A percentile compares a stretch with the other conserved stretches of the same genome.
Evolutionary conservation across 2,329 filamentous ascomycete genomes (phyloP).

Genomic region (Sclerotinia nivalis): DNA sequence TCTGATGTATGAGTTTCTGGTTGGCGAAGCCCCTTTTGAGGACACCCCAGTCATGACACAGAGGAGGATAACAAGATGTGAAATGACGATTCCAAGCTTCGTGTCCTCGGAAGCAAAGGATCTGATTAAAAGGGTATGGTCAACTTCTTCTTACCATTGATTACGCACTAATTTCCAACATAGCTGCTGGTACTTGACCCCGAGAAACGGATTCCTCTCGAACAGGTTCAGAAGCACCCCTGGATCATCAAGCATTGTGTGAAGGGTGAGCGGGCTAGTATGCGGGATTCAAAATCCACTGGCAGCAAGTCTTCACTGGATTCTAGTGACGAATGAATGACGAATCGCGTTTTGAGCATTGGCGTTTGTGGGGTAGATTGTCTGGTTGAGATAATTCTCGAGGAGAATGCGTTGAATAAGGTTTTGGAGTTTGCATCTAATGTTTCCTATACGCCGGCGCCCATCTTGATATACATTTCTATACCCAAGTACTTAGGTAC

Average conservation of each 20-base stretch:
- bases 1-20: conserved; percentile 92
- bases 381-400: conserved; percentile 7
- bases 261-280: conserved; percentile 46
- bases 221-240: conserved; percentile 84
- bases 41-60: conserved; percentile 95
- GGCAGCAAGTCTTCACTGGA: conserved; percentile 37
- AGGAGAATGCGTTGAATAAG: conserved; percentile 35
- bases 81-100: conserved; percentile 90
- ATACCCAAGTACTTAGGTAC: conserved; percentile 20
- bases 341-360: conserved; percentile 32
- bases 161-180: conserved; percentile 26
- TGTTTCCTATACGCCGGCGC: conserved; percentile 38
- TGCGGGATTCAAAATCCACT: conserved; percentile 41
- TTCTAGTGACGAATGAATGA: conserved; percentile 36
- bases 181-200: conserved; percentile 89
- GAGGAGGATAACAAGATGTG: conserved; percentile 79
- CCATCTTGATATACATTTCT: conserved; percentile 32
- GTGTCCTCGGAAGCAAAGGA: conserved; percentile 89
- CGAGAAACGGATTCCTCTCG: conserved; percentile 86
- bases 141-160: not conserved
- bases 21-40: conserved; percentile 95
- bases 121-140: conserved; percentile 80
- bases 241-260: conserved; percentile 95
- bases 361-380: conserved; percentile 35
- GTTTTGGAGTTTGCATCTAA: conserved; percentile 38